phyloP scores from a whole-genome alignment of 148 eudicot species.

The Chenopodium berlandieri region DNA sequence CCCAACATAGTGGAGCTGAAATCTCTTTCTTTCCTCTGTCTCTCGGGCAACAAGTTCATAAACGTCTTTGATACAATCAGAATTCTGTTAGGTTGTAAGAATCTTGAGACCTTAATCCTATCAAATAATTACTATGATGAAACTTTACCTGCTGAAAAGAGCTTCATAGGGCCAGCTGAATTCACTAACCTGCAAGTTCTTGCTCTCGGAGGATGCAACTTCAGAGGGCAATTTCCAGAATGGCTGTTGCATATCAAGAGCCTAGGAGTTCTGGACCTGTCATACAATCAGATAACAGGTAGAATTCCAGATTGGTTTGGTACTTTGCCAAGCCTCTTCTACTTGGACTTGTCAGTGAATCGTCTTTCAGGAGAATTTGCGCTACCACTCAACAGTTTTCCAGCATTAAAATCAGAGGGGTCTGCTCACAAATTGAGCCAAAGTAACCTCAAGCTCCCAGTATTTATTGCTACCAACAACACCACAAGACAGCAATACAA shows the following conservation, averaged over 20 bases:
- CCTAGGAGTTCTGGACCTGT: slow-evolving; percentile 63
- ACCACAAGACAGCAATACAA: slow-evolving; percentile 47
- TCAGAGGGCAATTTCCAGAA: not conserved
- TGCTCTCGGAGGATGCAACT: slow-evolving; percentile 7
- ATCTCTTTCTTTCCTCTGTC: no score
- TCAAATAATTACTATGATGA: no score
- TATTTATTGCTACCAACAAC: slow-evolving; percentile 54
- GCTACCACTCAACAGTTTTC: slow-evolving; percentile 35
- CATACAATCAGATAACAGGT: slow-evolving; percentile 57
- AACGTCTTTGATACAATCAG: no score
- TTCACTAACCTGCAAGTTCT: slow-evolving; percentile 2
- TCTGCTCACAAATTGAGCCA: slow-evolving; percentile 30
- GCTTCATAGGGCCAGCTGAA: not conserved
- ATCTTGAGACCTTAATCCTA: no score
- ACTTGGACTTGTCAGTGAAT: slow-evolving; percentile 65
- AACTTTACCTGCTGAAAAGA: no score
- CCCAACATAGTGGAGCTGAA: no score
- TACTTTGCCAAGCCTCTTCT: slow-evolving; percentile 55
- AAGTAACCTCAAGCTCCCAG: slow-evolving; percentile 60
- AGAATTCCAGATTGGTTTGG: slow-evolving; percentile 64
- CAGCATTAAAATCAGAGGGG: slow-evolving; percentile 41
- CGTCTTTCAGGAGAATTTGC: slow-evolving; percentile 58
- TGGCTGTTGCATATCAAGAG: slow-evolving; percentile 9
- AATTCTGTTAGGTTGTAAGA: no score
- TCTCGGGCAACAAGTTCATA: no score